A percentile compares a stretch with the other conserved stretches of the same genome.
Evolutionary conservation across 192 early-diverging fungal genomes (phyloP).

Genomic region (Chytriomyces confervae): DNA sequence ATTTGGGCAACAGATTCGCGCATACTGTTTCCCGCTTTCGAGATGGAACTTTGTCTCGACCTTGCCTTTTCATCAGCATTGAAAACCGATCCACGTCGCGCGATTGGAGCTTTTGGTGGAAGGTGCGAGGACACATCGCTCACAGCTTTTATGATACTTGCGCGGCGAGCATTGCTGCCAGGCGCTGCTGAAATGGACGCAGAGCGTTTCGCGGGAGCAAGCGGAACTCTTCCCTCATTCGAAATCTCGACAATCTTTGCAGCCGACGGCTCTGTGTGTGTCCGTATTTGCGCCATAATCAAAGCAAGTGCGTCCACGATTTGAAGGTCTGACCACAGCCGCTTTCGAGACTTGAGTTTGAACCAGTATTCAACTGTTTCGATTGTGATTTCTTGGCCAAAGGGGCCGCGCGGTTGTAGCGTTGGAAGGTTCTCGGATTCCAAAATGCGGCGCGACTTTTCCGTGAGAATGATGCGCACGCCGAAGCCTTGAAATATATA

Average conservation of each 20-base stretch:
- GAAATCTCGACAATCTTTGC: not conserved
- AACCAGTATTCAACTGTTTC: constrained; percentile 42
- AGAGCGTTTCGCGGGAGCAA: too few relatives aligned
- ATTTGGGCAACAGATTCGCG: too few relatives aligned
- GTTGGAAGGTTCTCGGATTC: constrained; percentile 46
- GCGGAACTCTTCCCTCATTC: not conserved
- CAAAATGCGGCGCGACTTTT: constrained; percentile 47
- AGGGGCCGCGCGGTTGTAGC: constrained; percentile 40
- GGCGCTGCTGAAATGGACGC: too few relatives aligned
- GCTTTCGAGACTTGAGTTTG: constrained; percentile 32
- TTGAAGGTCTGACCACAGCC: constrained; percentile 34
- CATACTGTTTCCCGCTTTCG: too few relatives aligned
- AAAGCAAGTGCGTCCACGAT: constrained; percentile 28
- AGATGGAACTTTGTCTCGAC: too few relatives aligned
- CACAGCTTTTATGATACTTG: too few relatives aligned
- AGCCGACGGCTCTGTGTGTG: not conserved
- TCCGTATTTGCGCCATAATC: constrained; percentile 9
- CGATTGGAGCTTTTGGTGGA: too few relatives aligned
- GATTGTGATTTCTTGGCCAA: constrained; percentile 41
- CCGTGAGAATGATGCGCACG: constrained; percentile 53
- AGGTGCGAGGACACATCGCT: too few relatives aligned
- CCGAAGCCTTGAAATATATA: constrained; percentile 45
- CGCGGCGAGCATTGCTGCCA: too few relatives aligned
- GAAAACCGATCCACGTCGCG: too few relatives aligned
- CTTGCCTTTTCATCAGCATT: too few relatives aligned